phyloP scores from a whole-genome alignment of 345 rosid species.

The Microthlaspi erraticum region DNA sequence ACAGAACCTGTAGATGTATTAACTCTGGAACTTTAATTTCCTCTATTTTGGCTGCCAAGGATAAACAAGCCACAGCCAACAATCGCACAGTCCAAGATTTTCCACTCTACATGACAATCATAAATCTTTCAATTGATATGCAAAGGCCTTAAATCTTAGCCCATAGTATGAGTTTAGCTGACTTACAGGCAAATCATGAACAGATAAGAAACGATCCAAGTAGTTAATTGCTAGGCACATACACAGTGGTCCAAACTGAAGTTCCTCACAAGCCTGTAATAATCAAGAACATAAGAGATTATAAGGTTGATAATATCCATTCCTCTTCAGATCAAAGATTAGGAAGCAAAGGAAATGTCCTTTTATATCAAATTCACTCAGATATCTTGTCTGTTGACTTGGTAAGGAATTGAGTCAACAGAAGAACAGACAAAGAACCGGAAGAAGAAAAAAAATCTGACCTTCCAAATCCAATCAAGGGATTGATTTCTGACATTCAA shows the following conservation, averaged over 20 bases:
- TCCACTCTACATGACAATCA: slow-evolving; percentile 50
- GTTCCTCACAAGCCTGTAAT: slow-evolving; percentile 63
- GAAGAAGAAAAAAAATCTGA: slow-evolving; percentile 21
- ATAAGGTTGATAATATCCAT: not conserved
- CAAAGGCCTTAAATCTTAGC: not conserved
- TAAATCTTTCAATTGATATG: not conserved
- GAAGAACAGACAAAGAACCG: not conserved
- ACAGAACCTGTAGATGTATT: slow-evolving; percentile 62
- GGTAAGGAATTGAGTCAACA: slow-evolving; percentile 36
- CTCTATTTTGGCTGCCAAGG: slow-evolving; percentile 73
- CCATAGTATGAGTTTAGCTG: not conserved
- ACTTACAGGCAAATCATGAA: slow-evolving; percentile 73
- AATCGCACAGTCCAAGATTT: slow-evolving; percentile 68
- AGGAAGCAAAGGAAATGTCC: slow-evolving; percentile 31
- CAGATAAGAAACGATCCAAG: slow-evolving; percentile 75
- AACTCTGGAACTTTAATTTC: slow-evolving; percentile 60
- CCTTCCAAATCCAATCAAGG: slow-evolving; percentile 80
- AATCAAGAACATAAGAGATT: not conserved
- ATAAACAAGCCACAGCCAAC: slow-evolving; percentile 72
- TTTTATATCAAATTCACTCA: slow-evolving; percentile 40
- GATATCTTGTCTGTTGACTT: slow-evolving; percentile 31
- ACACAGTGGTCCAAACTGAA: slow-evolving; percentile 61
- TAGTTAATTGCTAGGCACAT: slow-evolving; percentile 62
- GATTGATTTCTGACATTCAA: slow-evolving; percentile 58
- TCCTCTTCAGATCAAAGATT: slow-evolving; percentile 9